A percentile compares a stretch with the other conserved stretches of the same genome.
Evolutionary conservation across 495 filamentous ascomycete species (phyloP).

Genomic region (Schizothecium vesticola): DNA sequence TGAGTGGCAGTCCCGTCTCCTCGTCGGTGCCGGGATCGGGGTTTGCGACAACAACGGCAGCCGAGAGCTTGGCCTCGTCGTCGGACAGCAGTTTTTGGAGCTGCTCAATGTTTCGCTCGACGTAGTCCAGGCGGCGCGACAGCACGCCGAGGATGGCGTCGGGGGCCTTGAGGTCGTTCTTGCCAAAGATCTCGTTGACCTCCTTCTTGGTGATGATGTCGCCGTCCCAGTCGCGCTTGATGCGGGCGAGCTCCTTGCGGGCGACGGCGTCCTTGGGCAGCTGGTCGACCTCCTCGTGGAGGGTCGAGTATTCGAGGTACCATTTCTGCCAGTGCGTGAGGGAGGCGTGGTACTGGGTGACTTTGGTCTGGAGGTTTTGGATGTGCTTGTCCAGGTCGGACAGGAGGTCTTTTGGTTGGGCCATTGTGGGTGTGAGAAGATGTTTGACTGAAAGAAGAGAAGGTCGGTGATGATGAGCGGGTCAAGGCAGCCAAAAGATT

Average conservation of each 20-base stretch:
- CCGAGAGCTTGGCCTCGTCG: constrained; percentile 62
- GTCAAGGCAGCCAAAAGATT: not conserved
- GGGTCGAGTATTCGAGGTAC: constrained; percentile 84
- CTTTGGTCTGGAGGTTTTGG: constrained; percentile 66
- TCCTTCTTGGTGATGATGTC: constrained; percentile 47
- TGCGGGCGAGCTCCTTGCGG: constrained; percentile 42
- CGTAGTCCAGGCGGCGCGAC: constrained; percentile 77
- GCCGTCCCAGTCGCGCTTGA: constrained; percentile 38
- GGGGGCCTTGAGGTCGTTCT: constrained; percentile 39
- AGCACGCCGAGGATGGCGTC: constrained; percentile 67
- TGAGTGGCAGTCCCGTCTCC: constrained; percentile 58
- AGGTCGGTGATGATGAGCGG: not conserved
- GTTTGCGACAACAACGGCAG: constrained; percentile 39
- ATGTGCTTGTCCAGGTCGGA: constrained; percentile 68
- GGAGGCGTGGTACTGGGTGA: constrained; percentile 66
- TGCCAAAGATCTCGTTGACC: constrained; percentile 59
- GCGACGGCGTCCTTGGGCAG: constrained; percentile 42
- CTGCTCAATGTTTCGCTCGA: constrained; percentile 68
- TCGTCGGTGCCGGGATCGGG: constrained; percentile 54
- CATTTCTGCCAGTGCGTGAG: constrained; percentile 82
- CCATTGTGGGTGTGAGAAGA: constrained; percentile 17
- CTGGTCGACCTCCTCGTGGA: constrained; percentile 72
- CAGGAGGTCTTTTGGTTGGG: constrained; percentile 39
- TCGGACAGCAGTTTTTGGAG: constrained; percentile 62
- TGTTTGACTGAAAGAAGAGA: not conserved